Evolutionary conservation across 1,284 basidiomycete species (phyloP).

Genomic region (Mycena citricolor): DNA sequence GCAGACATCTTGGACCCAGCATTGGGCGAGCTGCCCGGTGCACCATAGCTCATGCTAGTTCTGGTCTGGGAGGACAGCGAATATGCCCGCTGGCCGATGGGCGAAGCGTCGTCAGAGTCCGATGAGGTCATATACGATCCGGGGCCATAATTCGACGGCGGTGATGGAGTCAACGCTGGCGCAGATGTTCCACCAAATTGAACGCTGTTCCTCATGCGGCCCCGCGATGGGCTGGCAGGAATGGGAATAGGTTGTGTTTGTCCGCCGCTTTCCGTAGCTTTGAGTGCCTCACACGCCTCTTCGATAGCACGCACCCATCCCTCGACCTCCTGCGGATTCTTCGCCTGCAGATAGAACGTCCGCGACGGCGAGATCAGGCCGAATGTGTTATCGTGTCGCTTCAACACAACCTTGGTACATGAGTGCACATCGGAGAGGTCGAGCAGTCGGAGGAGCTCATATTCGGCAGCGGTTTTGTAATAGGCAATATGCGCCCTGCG

Average conservation of each 20-base stretch:
- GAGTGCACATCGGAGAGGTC: slow-evolving; percentile 90
- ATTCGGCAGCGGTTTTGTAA: slow-evolving; percentile 95
- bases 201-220: slow-evolving; percentile 26
- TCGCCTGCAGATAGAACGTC: slow-evolving; percentile 92
- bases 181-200: too few species aligned
- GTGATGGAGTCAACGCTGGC: slow-evolving; percentile 43
- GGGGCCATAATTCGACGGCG: slow-evolving; percentile 42
- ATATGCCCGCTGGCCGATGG: slow-evolving; percentile 36
- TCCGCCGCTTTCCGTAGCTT: slow-evolving; percentile 24
- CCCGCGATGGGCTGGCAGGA: slow-evolving; percentile 30
- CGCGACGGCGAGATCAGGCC: slow-evolving; percentile 89
- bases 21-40: slow-evolving; percentile 35
- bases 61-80: slow-evolving; percentile 43
- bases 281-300: slow-evolving; percentile 66
- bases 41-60: slow-evolving; percentile 30
- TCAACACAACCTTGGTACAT: slow-evolving; percentile 84
- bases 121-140: slow-evolving; percentile 59
- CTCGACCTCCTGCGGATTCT: slow-evolving; percentile 68
- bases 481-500: slow-evolving; percentile 91
- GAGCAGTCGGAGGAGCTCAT: slow-evolving; percentile 87
- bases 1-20: slow-evolving; percentile 34
- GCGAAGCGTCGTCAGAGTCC: slow-evolving; percentile 71
- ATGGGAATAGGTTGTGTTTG: slow-evolving; percentile 45
- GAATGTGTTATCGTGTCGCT: slow-evolving; percentile 88
- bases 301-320: slow-evolving; percentile 88